Percentiles rank a stretch among this genome's conserved stretches.
Conservation (phyloP, 208 protist genomes). For the Giardia muris region DNA sequence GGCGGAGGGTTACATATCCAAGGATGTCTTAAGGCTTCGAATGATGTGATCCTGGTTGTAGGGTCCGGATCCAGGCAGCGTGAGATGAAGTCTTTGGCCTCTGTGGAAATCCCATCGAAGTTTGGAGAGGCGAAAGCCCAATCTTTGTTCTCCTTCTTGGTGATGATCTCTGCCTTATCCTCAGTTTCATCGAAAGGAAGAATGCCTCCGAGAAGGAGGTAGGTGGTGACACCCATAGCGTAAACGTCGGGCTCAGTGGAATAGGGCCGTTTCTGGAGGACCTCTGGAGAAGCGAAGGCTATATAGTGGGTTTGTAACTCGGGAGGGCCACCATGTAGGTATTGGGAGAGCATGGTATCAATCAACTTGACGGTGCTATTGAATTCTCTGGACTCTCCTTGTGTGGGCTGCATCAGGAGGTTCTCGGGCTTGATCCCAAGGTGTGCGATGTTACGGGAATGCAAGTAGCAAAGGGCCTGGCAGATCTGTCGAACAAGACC, state of each 20-base stretch:
- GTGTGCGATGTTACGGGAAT: constrained; percentile 9
- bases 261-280: not conserved
- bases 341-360: not conserved
- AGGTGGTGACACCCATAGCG: not conserved
- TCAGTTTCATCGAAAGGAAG: not conserved
- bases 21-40: not conserved
- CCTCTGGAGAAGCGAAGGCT: not conserved
- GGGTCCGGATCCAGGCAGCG: not conserved
- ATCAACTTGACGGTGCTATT: not conserved
- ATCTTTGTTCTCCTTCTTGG: not conserved
- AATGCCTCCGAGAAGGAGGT: not conserved
- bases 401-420: not conserved
- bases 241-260: not conserved
- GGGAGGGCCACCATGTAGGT: not conserved
- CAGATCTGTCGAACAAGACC: not conserved
- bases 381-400: not conserved
- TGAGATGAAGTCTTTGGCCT: not conserved
- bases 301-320: not conserved
- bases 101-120: not conserved
- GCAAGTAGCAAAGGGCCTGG: not conserved
- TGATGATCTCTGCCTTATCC: not conserved
- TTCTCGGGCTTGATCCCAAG: constrained; percentile 4
- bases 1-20: not conserved
- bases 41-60: not conserved
- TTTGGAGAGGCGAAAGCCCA: not conserved